Percentiles rank a stretch among this genome's conserved stretches.
Evolutionary conservation across 129 eudicot species (phyloP).

Genomic region (Lactuca saligna): DNA sequence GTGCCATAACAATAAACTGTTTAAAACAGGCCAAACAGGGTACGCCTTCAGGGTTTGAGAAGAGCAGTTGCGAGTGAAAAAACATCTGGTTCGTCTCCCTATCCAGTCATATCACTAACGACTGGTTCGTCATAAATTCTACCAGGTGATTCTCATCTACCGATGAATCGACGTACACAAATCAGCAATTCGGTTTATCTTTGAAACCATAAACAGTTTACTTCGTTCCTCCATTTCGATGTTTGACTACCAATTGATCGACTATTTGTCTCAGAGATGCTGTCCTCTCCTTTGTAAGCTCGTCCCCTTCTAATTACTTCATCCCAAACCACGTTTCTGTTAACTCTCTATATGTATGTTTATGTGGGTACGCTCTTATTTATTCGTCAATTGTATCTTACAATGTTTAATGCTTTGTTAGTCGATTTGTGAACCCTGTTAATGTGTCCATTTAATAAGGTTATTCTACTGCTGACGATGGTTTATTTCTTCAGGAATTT

Average conservation of each 20-base stretch:
- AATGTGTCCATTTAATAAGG: background rate
- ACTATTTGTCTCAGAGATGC: slow-evolving; percentile 38
- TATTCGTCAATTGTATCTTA: background rate
- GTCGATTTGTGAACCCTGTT: background rate
- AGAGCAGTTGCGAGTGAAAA: background rate
- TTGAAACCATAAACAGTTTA: background rate
- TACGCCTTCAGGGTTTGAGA: slow-evolving; percentile 14
- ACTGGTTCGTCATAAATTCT: slow-evolving; percentile 18
- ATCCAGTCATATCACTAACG: slow-evolving; percentile 34
- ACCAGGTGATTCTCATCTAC: background rate
- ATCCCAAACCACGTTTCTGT: background rate
- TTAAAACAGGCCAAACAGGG: background rate
- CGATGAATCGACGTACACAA: background rate
- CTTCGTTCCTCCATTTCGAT: slow-evolving; percentile 17
- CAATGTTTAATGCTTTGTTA: slow-evolving; percentile 8
- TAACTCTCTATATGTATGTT: background rate
- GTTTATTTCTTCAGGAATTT: slow-evolving; percentile 45
- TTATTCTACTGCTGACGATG: background rate
- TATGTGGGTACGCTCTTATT: background rate
- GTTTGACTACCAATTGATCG: slow-evolving; percentile 36
- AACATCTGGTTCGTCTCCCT: slow-evolving; percentile 13
- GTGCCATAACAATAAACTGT: background rate
- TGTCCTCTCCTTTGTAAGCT: slow-evolving; percentile 40
- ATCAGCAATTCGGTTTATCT: slow-evolving; percentile 11
- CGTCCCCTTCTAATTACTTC: slow-evolving; percentile 8